A percentile compares a stretch with the other conserved stretches of the same genome.
Evolutionary conservation across 192 early-diverging fungal genomes (phyloP).

Genomic region (Backusella circina): DNA sequence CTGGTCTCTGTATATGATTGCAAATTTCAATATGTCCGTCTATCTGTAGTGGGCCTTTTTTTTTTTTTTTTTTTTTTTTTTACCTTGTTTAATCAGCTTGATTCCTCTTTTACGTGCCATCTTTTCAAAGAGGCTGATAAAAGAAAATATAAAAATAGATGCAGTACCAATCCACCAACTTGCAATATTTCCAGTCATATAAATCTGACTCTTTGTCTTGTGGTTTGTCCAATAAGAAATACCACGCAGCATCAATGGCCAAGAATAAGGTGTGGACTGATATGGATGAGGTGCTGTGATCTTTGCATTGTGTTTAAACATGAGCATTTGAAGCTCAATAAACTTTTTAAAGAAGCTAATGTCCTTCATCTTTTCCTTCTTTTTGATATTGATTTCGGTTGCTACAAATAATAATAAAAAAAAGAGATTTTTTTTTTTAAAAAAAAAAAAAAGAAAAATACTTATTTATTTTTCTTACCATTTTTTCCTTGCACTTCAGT

Average conservation of each 20-base stretch:
- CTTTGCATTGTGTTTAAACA: slow-evolving; percentile 89
- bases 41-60: no score
- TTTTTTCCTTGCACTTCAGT: slow-evolving; percentile 73
- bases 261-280: slow-evolving; percentile 74
- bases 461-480: slow-evolving; percentile 37
- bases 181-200: slow-evolving; percentile 88
- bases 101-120: slow-evolving; percentile 69
- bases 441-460: neutral
- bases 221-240: slow-evolving; percentile 92
- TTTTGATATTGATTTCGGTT: slow-evolving; percentile 38
- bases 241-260: slow-evolving; percentile 84
- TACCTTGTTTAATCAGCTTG: slow-evolving; percentile 49
- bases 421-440: neutral
- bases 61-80: no score
- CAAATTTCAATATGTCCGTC: no score
- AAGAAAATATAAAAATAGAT: slow-evolving; percentile 48
- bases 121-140: slow-evolving; percentile 58
- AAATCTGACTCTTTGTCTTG: slow-evolving; percentile 74
- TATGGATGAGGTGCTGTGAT: slow-evolving; percentile 93
- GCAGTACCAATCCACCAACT: slow-evolving; percentile 77
- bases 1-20: slow-evolving; percentile 49
- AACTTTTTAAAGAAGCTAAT: slow-evolving; percentile 79
- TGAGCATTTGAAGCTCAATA: slow-evolving; percentile 80
- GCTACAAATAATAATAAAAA: slow-evolving; percentile 19
- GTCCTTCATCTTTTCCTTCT: slow-evolving; percentile 51